Base-by-base conservation (phyloP, 257 asterid species). In the Asclepias syriaca region DNA sequence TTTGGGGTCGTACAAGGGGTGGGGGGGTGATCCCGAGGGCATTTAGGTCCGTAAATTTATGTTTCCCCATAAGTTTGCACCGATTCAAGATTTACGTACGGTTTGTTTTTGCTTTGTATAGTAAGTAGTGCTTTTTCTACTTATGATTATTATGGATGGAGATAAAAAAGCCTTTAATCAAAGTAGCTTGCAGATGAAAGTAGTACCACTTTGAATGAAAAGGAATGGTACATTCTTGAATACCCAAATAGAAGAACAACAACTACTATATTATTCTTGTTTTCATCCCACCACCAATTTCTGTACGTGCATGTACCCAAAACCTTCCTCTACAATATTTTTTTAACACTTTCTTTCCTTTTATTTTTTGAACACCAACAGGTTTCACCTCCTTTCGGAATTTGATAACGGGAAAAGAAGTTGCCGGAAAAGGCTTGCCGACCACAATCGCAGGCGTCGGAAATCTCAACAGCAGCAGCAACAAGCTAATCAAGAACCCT, bases 321-420 rank as follows among this genome's bases (percentile, higher is more conserved):
- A 9, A 5, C 27, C 27, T 12, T n/a, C 46, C 48, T 43, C 48
- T 7, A 43, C 48, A 8, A 43, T 43, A 40, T 6, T 45, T 18
- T 21, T 49, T n/a, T n/a, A 50, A 34, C 39, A 67, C 9, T 58
- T 57, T 55, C 2, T 55, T 8, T 58, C 49, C 45, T 3, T 43
- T 8, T 49, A 32, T 15, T 0, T 65, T 34, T 1, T 34, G 5
- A 34, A 34, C 39, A 34, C 39, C 11, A 45, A 66, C 81, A 95
- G 99, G 81, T 95, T 95, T 79, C 99, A 95, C 72, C 85, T 87
- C 46, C 91, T 90, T 55, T 80, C 96, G 55, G 98, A 95, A 76
- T 95, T 95, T 27, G 99, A 92, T 70, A 92, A 95, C 48, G 98
- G 99, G 32, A 95, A 95, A 79, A 78, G 98, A 58, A 95, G 99